Percentiles rank a stretch among this genome's conserved stretches.
These are phyloP conservation scores for Cladosporium sp. DNA, from an alignment of 2,329 filamentous ascomycete species.

Conservation along the genomic window DNA sequence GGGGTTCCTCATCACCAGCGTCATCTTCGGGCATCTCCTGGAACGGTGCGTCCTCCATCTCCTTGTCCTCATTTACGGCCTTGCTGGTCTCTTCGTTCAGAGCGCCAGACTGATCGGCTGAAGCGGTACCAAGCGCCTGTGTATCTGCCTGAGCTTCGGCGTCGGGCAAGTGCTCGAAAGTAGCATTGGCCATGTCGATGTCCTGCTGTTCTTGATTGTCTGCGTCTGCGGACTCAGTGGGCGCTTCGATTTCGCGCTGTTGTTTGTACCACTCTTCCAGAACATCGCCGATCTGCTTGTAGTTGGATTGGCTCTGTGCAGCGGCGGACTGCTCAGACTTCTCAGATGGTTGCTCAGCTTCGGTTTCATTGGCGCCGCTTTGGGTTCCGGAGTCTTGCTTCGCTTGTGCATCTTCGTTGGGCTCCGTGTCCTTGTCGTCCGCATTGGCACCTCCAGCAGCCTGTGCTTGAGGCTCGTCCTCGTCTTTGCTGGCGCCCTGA, in stretches of 20 bases:
- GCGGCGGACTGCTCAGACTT: constrained; percentile 19
- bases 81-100: constrained; percentile 87
- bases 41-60: constrained; percentile 28
- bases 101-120: constrained; percentile 77
- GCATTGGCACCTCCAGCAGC: constrained; percentile 35
- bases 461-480: constrained; percentile 44
- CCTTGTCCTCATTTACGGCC: constrained; percentile 54
- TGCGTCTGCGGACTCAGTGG: constrained; percentile 43
- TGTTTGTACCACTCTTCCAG: constrained; percentile 90
- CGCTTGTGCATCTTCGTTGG: constrained; percentile 15
- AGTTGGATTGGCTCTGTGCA: constrained; percentile 36
- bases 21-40: constrained; percentile 20
- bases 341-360: constrained; percentile 19
- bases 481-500: constrained; percentile 53
- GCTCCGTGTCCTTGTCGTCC: constrained; percentile 28
- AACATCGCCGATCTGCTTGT: constrained; percentile 91
- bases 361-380: constrained; percentile 16
- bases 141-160: constrained; percentile 78
- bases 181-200: constrained; percentile 69
- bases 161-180: constrained; percentile 89
- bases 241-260: constrained; percentile 71
- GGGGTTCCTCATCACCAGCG: constrained; percentile 32
- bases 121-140: constrained; percentile 84
- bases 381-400: constrained; percentile 20
- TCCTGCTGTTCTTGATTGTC: constrained; percentile 53